Evolutionary conservation across 2,329 filamentous ascomycete species (phyloP), one percentile per base, ranked within the genome.

Genomic region (Microcyclospora tardicrescens): DNA sequence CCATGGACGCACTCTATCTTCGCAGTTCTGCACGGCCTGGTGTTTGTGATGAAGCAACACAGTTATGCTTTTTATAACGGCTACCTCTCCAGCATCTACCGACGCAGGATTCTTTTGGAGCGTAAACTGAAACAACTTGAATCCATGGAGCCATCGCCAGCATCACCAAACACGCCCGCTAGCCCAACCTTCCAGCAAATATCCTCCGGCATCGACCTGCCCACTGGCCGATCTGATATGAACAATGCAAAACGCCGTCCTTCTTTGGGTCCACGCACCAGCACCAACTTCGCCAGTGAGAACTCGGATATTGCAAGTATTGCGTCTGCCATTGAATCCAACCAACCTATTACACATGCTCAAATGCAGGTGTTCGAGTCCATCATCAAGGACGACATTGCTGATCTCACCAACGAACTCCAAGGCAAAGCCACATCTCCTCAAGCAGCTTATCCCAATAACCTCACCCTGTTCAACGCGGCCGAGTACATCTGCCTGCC

Each of bases 11-110:
- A 85, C 52, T 84, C 80, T 2, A 78, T 85, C 13, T 85, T 82
- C 57, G 81, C 84, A 36, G 76, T 83, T 9, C 63, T 87, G 13
- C 81, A 87, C 53, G 76, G 76, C 11, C 62, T 87, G 39, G 74
- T 81, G 2, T 80, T 86, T 69, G 56, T 87, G 16, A 87, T 87
- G 83, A 89, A 89, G 63, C 81, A 85, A 59, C 83, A 86, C 55
- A 81, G 77, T 13, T 86, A 84, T 52, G 71, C 79, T 4, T 84
- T 84, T 48, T 86, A 84, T 59, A 87, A 86, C 50, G 82, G 83
- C 6, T 73, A 86, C 45, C 49, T 61, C 1, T 59, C 58, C 2
- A 60, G 61, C 79, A 36, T 84, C 72, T 74, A 77, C 51, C 68
- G 72, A 41, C 60, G 67, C 12, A 55, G 56, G 34, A 53, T 52